Conservation (phyloP, 345 rosid species). For the Heritiera fomes region DNA sequence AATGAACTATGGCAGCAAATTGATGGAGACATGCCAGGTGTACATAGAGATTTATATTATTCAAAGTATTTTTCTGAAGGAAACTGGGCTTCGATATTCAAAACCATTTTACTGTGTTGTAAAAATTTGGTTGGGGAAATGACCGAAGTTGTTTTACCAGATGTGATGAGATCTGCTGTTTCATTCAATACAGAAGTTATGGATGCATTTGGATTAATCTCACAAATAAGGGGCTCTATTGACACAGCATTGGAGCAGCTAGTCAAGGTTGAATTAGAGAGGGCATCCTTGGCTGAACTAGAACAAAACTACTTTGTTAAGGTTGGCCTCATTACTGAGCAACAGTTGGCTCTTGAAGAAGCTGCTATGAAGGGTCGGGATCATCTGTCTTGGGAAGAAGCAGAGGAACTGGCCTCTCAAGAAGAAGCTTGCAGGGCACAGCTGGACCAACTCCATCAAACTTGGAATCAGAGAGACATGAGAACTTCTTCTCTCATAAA, state of each 20-base stretch:
- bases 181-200: conserved; percentile 67
- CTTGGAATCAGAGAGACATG: conserved; percentile 80
- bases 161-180: conserved; percentile 64
- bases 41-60: conserved; percentile 32
- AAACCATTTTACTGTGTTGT: conserved; percentile 53
- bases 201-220: conserved; percentile 80
- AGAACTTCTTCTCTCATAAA: conserved; percentile 57
- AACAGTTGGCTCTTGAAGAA: conserved; percentile 81
- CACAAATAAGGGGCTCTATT: conserved; percentile 76
- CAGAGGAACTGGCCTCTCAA: conserved; percentile 93
- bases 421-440: conserved; percentile 92
- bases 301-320: conserved; percentile 78
- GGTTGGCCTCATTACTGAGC: conserved; percentile 84
- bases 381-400: conserved; percentile 97
- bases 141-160: conserved; percentile 68
- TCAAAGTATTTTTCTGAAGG: conserved; percentile 42
- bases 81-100: conserved; percentile 63
- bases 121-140: conserved; percentile 59
- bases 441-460: conserved; percentile 77
- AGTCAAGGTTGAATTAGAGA: conserved; percentile 72
- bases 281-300: conserved; percentile 71
- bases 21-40: conserved; percentile 38
- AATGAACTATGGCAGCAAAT: conserved; percentile 53
- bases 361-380: conserved; percentile 83
- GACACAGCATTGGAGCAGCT: conserved; percentile 80